A percentile compares a stretch with the other conserved stretches of the same genome.
phyloP scores from a whole-genome alignment of 495 filamentous ascomycete genomes.

The Rhypophila decipiens region DNA sequence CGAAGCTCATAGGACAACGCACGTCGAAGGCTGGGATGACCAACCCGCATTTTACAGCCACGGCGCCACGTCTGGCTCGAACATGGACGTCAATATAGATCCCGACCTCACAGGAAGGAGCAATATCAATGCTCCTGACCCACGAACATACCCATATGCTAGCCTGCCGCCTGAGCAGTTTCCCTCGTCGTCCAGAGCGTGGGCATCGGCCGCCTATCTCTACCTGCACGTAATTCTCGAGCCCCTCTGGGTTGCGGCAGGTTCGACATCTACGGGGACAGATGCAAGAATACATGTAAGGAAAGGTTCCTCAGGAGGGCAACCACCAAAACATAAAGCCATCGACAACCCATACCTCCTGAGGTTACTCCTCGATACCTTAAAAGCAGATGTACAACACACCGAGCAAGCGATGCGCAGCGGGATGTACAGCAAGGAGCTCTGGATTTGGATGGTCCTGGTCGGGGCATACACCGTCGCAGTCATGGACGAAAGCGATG shows the following conservation, averaged over 20 bases:
- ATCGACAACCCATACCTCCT: slow-evolving; percentile 9
- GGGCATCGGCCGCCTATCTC: slow-evolving; percentile 19
- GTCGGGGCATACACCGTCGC: slow-evolving; percentile 10
- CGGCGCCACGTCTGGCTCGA: neutral
- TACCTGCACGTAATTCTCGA: slow-evolving; percentile 16
- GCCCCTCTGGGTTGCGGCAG: neutral
- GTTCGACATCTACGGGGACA: neutral
- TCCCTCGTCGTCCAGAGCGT: slow-evolving; percentile 16
- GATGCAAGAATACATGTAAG: no score
- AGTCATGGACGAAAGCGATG: no score
- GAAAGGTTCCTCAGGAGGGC: no score
- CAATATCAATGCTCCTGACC: neutral
- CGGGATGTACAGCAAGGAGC: slow-evolving; percentile 15
- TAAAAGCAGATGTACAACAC: slow-evolving; percentile 9
- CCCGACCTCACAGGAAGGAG: neutral
- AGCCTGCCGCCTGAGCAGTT: slow-evolving; percentile 1
- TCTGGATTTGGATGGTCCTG: slow-evolving; percentile 16
- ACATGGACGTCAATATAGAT: no score
- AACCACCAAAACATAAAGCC: neutral
- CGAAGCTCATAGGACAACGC: neutral
- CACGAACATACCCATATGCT: neutral
- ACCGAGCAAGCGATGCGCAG: slow-evolving; percentile 18
- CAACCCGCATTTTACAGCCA: neutral
- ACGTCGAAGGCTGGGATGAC: neutral
- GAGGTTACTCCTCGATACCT: slow-evolving; percentile 11